A percentile compares a stretch with the other conserved stretches of the same genome.
phyloP scores from a whole-genome alignment of 768 basidiomycete species.

The Hygrocybe coccinea region DNA sequence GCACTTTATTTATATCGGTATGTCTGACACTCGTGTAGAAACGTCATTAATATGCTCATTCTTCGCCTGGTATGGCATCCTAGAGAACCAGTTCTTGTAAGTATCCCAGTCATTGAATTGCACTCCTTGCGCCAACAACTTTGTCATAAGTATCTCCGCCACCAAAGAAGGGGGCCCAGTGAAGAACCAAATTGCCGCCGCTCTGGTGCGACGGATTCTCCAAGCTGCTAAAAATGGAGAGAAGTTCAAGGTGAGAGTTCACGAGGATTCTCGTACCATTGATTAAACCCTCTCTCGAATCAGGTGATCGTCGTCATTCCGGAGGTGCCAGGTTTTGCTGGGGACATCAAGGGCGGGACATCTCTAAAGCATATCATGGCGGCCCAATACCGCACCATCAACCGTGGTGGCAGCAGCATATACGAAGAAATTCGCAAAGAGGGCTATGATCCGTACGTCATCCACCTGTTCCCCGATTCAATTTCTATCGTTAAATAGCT shows the following conservation, averaged over 20 bases:
- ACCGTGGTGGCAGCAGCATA: conserved; percentile 82
- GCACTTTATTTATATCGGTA: conserved; percentile 91
- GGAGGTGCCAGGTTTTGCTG: conserved; percentile 85
- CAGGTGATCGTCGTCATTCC: conserved; percentile 86
- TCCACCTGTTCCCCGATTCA: neutral
- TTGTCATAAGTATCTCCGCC: conserved; percentile 62
- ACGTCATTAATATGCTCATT: no score
- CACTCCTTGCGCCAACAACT: neutral
- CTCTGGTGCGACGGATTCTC: conserved; percentile 81
- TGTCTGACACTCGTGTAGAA: conserved; percentile 20
- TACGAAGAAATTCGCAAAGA: conserved; percentile 76
- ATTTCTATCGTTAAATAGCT: neutral
- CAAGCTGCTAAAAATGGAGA: conserved; percentile 62
- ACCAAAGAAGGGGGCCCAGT: conserved; percentile 62
- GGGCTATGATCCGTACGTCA: conserved; percentile 71
- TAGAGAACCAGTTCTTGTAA: conserved; percentile 86
- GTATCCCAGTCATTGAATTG: conserved; percentile 21
- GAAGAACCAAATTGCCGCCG: conserved; percentile 77
- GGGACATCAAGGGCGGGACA: conserved; percentile 65
- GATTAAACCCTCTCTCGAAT: neutral
- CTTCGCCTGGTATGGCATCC: conserved; percentile 19
- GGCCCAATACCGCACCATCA: conserved; percentile 83
- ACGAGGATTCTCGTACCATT: neutral
- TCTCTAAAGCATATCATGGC: conserved; percentile 81
- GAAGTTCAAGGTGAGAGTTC: conserved; percentile 65